These are phyloP conservation scores for Melaleuca quinquenervia DNA, from an alignment of 345 rosid genomes.

Conservation along the genomic window DNA sequence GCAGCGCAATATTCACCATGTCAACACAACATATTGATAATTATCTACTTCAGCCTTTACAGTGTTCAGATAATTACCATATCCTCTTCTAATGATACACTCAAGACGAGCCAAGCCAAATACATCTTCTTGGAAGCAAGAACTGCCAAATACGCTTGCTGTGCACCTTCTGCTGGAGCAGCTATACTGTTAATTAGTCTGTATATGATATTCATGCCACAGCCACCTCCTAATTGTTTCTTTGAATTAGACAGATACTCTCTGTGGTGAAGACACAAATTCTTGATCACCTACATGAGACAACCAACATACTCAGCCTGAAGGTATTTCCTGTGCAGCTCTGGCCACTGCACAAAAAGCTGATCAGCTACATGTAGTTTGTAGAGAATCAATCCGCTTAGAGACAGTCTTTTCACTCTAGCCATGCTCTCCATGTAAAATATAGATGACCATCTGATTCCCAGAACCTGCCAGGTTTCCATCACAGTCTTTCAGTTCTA, in stretches of 20 bases:
- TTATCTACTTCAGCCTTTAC: too few species aligned
- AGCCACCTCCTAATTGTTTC: neutral
- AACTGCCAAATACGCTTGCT: too few species aligned
- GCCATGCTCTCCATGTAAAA: too few species aligned
- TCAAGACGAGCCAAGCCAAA: neutral
- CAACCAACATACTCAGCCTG: too few species aligned
- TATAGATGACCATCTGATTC: conserved; percentile 74
- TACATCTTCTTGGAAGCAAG: neutral
- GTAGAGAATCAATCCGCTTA: conserved; percentile 84
- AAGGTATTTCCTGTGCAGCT: too few species aligned
- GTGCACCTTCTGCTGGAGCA: too few species aligned
- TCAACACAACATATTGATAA: too few species aligned
- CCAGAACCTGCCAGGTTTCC: conserved; percentile 34
- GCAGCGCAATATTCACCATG: too few species aligned
- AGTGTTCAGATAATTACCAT: too few species aligned
- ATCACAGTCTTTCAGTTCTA: neutral
- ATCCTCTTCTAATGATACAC: neutral
- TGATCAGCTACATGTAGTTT: too few species aligned
- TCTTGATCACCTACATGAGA: conserved; percentile 33
- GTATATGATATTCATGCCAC: neutral
- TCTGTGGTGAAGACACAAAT: neutral
- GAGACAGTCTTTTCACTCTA: too few species aligned
- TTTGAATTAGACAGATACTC: neutral
- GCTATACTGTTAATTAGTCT: neutral
- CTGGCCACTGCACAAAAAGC: too few species aligned